Evolutionary conservation across 495 filamentous ascomycete genomes (phyloP).

Genomic region (Schizothecium vesticola): DNA sequence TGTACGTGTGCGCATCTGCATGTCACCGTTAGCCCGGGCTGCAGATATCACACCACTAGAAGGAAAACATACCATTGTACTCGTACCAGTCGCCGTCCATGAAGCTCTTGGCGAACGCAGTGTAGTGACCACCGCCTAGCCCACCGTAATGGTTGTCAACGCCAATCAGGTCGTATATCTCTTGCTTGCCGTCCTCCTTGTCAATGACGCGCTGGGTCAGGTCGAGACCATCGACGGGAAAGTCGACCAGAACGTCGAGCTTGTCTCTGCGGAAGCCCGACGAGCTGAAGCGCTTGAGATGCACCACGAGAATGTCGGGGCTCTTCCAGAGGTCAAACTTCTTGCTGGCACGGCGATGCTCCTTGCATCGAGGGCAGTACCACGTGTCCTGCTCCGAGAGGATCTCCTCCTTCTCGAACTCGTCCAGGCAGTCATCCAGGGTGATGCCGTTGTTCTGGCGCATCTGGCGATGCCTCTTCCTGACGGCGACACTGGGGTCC

Average conservation of each 20-base stretch:
- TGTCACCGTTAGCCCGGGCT: constrained; percentile 6
- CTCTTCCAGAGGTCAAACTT: constrained; percentile 95
- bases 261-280: constrained; percentile 74
- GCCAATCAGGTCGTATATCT: constrained; percentile 86
- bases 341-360: constrained; percentile 85
- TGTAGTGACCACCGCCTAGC: constrained; percentile 91
- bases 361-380: constrained; percentile 95
- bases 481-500: constrained; percentile 63
- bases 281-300: constrained; percentile 85
- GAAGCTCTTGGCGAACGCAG: constrained; percentile 88
- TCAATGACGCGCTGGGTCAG: constrained; percentile 71
- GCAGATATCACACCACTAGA: too few species aligned
- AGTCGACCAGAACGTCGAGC: constrained; percentile 85
- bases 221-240: constrained; percentile 83
- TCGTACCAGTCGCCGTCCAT: constrained; percentile 83
- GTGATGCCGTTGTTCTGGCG: constrained; percentile 70
- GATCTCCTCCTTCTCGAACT: constrained; percentile 89
- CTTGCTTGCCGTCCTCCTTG: constrained; percentile 68
- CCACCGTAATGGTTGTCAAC: constrained; percentile 94
- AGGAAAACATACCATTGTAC: constrained; percentile 71
- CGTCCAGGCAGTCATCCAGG: constrained; percentile 85
- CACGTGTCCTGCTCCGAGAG: constrained; percentile 91
- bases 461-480: constrained; percentile 50
- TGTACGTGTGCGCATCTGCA: constrained; percentile 64
- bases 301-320: constrained; percentile 89